Conservation (phyloP, 805 yeast genomes). For the Suhomyces vadensis region DNA sequence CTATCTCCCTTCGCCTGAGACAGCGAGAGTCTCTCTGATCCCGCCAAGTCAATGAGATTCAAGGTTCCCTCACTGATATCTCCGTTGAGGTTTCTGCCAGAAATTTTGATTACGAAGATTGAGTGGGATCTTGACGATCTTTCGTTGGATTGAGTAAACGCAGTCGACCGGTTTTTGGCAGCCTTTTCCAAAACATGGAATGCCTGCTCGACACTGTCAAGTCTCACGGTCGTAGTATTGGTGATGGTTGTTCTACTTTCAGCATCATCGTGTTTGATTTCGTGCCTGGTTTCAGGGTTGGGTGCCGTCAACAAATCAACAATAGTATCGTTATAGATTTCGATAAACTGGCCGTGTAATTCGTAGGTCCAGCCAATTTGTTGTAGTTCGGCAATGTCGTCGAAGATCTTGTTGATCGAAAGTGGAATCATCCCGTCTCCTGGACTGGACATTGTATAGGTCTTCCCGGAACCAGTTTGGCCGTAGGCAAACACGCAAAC, state of each 20-base stretch:
- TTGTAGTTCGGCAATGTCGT: conserved; percentile 48
- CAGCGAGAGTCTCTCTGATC: conserved; percentile 78
- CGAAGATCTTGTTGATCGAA: conserved; percentile 70
- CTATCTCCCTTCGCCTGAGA: conserved; percentile 82
- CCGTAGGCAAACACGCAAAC: conserved; percentile 97
- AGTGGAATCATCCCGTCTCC: conserved; percentile 79
- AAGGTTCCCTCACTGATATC: conserved; percentile 57
- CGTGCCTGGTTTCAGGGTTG: conserved; percentile 45
- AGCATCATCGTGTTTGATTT: conserved; percentile 67
- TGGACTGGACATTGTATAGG: conserved; percentile 78
- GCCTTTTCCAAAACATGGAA: conserved; percentile 54
- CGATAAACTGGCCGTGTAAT: conserved; percentile 75
- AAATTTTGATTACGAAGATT: conserved; percentile 64
- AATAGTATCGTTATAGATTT: conserved; percentile 83
- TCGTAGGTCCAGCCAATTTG: conserved; percentile 63
- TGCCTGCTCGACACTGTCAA: conserved; percentile 53
- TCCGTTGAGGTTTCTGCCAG: conserved; percentile 52
- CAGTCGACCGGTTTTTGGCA: conserved; percentile 65
- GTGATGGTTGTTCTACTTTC: conserved; percentile 58
- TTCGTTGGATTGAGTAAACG: conserved; percentile 77
- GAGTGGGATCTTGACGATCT: conserved; percentile 92
- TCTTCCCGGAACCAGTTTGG: conserved; percentile 92
- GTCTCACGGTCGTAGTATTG: conserved; percentile 51
- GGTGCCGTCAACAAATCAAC: conserved; percentile 57
- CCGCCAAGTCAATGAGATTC: conserved; percentile 89